Evolutionary conservation across 2,329 filamentous ascomycete species (phyloP).

Genomic region (Penicillium crustosum): DNA sequence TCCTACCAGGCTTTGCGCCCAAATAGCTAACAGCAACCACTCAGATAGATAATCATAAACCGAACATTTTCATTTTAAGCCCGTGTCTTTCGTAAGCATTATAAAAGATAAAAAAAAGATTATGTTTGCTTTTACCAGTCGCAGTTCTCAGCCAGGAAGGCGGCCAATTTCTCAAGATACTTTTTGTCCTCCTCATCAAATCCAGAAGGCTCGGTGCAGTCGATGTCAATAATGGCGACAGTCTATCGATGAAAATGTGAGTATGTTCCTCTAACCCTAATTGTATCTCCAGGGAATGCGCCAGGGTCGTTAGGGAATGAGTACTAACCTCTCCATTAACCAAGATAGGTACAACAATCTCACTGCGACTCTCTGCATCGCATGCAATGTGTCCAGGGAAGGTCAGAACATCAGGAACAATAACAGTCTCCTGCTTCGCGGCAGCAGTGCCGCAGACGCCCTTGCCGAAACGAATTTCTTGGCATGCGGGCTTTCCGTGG

Average conservation of each 20-base stretch:
- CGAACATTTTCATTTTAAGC: neutral
- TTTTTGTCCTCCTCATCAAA: constrained; percentile 49
- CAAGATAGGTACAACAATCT: constrained; percentile 52
- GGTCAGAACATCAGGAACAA: constrained; percentile 46
- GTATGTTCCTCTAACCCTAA: neutral
- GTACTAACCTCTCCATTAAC: constrained; percentile 40
- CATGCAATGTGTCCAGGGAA: constrained; percentile 54
- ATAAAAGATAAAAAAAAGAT: neutral
- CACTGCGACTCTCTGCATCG: constrained; percentile 49
- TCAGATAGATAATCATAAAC: neutral
- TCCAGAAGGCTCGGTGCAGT: constrained; percentile 44
- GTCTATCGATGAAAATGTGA: constrained; percentile 33
- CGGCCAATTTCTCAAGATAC: constrained; percentile 44
- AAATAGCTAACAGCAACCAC: neutral
- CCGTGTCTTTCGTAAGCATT: constrained; percentile 3
- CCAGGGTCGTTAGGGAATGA: neutral
- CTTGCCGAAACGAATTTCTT: constrained; percentile 47
- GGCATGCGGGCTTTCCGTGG: constrained; percentile 51
- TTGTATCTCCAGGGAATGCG: neutral
- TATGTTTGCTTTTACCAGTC: constrained; percentile 36
- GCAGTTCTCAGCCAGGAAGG: constrained; percentile 42
- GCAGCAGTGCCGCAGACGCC: constrained; percentile 51
- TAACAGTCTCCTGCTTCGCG: constrained; percentile 37
- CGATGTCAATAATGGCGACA: constrained; percentile 51
- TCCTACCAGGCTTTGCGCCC: neutral